phyloP scores from a whole-genome alignment of 1,139 yeast species.

The Geotrichum australiense region DNA sequence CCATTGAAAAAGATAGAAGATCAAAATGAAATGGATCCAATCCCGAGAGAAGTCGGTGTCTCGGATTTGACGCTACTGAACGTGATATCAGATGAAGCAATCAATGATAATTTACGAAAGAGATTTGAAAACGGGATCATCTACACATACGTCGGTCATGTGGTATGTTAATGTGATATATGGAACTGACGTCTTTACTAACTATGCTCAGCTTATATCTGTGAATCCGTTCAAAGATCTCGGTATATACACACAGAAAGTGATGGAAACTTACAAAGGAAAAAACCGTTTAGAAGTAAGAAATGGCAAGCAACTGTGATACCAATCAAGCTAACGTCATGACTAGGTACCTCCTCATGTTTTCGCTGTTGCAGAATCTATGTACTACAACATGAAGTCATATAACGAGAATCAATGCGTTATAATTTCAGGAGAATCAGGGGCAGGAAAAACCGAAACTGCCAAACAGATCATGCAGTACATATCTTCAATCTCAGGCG shows the following conservation, averaged over 20 bases:
- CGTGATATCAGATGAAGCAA: conserved; percentile 83
- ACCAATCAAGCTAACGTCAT: not conserved
- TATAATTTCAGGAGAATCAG: conserved; percentile 96
- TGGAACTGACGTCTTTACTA: not conserved
- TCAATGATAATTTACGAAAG: conserved; percentile 83
- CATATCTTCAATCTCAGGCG: conserved; percentile 77
- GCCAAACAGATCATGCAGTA: conserved; percentile 99
- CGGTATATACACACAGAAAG: conserved; percentile 84
- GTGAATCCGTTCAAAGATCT: conserved; percentile 95
- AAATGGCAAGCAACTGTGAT: not conserved
- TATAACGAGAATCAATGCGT: conserved; percentile 96
- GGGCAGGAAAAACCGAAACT: conserved; percentile 99
- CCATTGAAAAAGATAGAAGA: too few species aligned
- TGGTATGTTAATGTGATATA: conserved; percentile 20
- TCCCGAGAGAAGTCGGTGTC: conserved; percentile 96
- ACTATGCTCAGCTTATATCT: conserved; percentile 51
- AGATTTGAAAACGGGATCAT: conserved; percentile 85
- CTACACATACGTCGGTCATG: conserved; percentile 45
- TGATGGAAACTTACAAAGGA: conserved; percentile 71
- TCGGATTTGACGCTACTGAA: conserved; percentile 87
- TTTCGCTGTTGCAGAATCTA: conserved; percentile 92
- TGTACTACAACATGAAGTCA: conserved; percentile 92
- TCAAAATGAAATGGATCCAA: too few species aligned
- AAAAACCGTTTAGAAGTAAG: conserved; percentile 79
- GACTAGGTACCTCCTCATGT: conserved; percentile 84